Percentiles rank a stretch among this genome's conserved stretches.
Evolutionary conservation across 192 early-diverging fungal species (phyloP).

Genomic region (Spinellus fusiger): DNA sequence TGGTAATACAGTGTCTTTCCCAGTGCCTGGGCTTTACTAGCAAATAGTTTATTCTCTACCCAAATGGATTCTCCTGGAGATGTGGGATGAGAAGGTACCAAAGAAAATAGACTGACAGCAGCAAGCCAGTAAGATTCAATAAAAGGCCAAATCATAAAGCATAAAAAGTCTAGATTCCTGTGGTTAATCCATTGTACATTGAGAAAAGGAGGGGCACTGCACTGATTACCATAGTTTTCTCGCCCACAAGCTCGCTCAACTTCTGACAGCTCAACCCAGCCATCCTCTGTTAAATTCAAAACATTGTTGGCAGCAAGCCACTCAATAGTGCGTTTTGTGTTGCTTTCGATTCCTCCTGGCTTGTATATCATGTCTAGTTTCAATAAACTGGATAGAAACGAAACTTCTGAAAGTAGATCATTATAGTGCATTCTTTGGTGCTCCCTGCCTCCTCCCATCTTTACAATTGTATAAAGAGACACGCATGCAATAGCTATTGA

Average conservation of each 20-base stretch:
- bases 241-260: constrained; percentile 45
- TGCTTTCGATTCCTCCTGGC: constrained; percentile 62
- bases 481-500: constrained; percentile 62
- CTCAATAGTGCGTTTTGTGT: constrained; percentile 54
- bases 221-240: constrained; percentile 53
- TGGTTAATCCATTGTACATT: not conserved
- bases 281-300: constrained; percentile 37
- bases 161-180: constrained; percentile 70
- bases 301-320: constrained; percentile 50
- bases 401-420: constrained; percentile 55
- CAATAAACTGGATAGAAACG: constrained; percentile 69
- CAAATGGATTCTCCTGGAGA: constrained; percentile 34
- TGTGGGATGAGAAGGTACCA: constrained; percentile 25
- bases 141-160: constrained; percentile 86
- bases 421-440: constrained; percentile 52
- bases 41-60: constrained; percentile 69
- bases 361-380: constrained; percentile 80
- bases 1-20: constrained; percentile 85
- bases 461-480: constrained; percentile 72
- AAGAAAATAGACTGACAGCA: constrained; percentile 33
- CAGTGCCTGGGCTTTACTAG: constrained; percentile 63
- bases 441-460: constrained; percentile 68
- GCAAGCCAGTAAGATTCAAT: constrained; percentile 85
- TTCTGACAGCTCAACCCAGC: constrained; percentile 45
- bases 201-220: not conserved